Base-by-base conservation (phyloP, 169 alveolate species). In the Theileria parva region DNA sequence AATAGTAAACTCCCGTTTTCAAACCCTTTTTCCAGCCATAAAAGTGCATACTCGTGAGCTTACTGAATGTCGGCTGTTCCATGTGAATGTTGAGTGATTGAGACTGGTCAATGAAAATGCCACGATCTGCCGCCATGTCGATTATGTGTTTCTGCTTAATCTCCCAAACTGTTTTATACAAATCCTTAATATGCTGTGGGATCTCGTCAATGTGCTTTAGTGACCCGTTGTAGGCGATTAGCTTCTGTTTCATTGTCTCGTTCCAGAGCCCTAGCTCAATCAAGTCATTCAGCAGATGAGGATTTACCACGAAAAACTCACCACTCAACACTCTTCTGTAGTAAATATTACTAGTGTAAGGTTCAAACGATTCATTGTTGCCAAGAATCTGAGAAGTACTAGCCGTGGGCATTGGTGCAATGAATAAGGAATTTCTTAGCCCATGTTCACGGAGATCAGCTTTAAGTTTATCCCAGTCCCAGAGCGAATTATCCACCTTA, bases 331-430 rank as follows among this genome's bases (percentile, higher is more conserved):
- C 99, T 53, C 99, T 96, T 74, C 99, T 95, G 79, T 95, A 95
- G 89, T 97, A 98, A 59, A 98, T 95, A 88, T 98, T 98, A 65
- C 98, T 93, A 30, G 99, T 98, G 92, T 95, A 97, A 2, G 99
- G 99, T 87, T 97, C 99, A 83, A 97, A 97, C n/a, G 98, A 94
- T 88, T 98, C 99, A 85, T 96, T 97, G 93, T 98, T 98, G 12
- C 99, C 97, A 37, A 97, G 91, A 55, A 97, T 97, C 92, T 97
- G 98, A 2, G 99, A 95, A 17, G 99, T 98, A 67, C 98, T 91
- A 0, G 99, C 99, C 12, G 99, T 98, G 0, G 99, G 99, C 99
- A 98, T 98, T 30, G 99, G 99, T 7, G 99, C 99, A 39, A 97
- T 81, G 50, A 98, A 85, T 12, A 98, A 93, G 11, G 99, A 97